phyloP scores from a whole-genome alignment of 2,329 filamentous ascomycete genomes.

The Elsinoe arachidis region DNA sequence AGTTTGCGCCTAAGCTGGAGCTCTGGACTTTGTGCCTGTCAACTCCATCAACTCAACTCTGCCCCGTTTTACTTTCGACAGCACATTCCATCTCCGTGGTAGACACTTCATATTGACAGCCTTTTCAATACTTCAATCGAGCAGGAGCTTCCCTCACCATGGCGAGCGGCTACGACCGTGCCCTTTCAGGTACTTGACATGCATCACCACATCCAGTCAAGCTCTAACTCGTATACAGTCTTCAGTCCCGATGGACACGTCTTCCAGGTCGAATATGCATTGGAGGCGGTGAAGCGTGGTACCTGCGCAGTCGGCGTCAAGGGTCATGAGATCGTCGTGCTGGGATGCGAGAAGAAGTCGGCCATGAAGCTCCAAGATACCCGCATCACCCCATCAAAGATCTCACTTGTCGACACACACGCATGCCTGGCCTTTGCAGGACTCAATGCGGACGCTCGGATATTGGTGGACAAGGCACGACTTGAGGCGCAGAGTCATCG shows the following conservation, averaged over 20 bases:
- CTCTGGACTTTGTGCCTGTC: neutral
- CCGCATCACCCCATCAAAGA: conserved; percentile 97
- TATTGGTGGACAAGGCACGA: conserved; percentile 95
- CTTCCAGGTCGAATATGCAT: conserved; percentile 98
- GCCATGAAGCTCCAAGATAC: conserved; percentile 99
- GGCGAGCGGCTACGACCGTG: conserved; percentile 98
- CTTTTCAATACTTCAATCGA: neutral
- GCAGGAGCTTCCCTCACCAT: conserved; percentile 37
- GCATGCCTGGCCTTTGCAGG: conserved; percentile 96
- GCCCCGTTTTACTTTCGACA: neutral
- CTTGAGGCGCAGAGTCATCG: conserved; percentile 96
- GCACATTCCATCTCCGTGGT: neutral
- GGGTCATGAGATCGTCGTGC: conserved; percentile 84
- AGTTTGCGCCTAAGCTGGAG: neutral
- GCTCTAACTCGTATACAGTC: conserved; percentile 45
- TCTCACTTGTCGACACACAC: conserved; percentile 89
- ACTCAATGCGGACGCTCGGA: conserved; percentile 93
- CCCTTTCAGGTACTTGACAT: conserved; percentile 25
- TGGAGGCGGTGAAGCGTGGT: conserved; percentile 98
- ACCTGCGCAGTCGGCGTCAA: conserved; percentile 98
- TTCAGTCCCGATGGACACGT: conserved; percentile 99
- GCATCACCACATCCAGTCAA: conserved; percentile 34
- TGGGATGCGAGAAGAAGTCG: conserved; percentile 97
- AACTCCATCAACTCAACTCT: neutral
- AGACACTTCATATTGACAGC: neutral